Percentiles rank a stretch among this genome's conserved stretches.
phyloP scores from a whole-genome alignment of 1,139 yeast genomes.

The Debaryomyces nepalensis region DNA sequence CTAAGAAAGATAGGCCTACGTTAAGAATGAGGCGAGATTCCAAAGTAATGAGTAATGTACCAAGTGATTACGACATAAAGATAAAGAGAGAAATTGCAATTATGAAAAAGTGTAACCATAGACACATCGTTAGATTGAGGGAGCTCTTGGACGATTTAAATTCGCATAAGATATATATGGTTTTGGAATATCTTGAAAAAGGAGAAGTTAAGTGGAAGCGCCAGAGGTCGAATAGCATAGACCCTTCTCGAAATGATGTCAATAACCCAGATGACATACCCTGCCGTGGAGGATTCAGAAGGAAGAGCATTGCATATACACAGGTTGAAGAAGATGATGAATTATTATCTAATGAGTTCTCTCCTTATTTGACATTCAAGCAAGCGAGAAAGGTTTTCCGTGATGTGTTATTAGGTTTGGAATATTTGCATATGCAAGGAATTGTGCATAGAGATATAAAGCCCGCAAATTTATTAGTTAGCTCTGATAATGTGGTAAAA shows the following conservation, averaged over 20 bases:
- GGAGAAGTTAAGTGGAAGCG: constrained; percentile 93
- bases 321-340: constrained; percentile 37
- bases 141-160: constrained; percentile 90
- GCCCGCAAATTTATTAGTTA: constrained; percentile 88
- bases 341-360: constrained; percentile 45
- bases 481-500: constrained; percentile 76
- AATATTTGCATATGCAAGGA: constrained; percentile 90
- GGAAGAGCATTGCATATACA: constrained; percentile 12
- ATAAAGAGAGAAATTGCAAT: constrained; percentile 92
- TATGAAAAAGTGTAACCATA: constrained; percentile 91
- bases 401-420: constrained; percentile 88
- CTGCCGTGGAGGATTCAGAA: constrained; percentile 34
- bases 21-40: constrained; percentile 50
- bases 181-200: constrained; percentile 86
- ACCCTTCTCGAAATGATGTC: constrained; percentile 1
- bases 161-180: constrained; percentile 86
- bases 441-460: constrained; percentile 96
- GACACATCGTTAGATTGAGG: constrained; percentile 81
- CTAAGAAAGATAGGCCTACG: constrained; percentile 56
- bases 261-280: constrained; percentile 34
- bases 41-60: constrained; percentile 19
- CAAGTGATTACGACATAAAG: constrained; percentile 60
- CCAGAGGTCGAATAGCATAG: constrained; percentile 18
- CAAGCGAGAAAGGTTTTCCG: constrained; percentile 75
- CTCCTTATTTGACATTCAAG: constrained; percentile 66